Conservation (phyloP, 1,139 yeast genomes). For the Sugiyamaella pinicola region DNA sequence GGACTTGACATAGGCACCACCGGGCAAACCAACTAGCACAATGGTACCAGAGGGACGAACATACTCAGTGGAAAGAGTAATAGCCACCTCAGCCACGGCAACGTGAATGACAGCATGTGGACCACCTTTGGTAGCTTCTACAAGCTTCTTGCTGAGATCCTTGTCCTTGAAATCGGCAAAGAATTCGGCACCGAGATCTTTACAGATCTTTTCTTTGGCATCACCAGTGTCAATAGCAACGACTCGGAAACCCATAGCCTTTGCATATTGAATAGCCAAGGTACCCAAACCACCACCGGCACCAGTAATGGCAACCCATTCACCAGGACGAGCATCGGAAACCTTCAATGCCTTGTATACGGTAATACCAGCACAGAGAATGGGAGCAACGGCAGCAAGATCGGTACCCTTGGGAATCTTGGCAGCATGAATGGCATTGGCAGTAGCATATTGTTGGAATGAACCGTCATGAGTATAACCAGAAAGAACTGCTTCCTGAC, state of each 20-base stretch:
- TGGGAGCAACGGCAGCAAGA: slow-evolving; percentile 74
- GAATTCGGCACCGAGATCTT: slow-evolving; percentile 66
- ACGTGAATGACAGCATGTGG: slow-evolving; percentile 82
- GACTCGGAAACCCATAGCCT: slow-evolving; percentile 79
- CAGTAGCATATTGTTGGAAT: slow-evolving; percentile 82
- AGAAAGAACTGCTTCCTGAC: slow-evolving; percentile 66
- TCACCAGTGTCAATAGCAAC: slow-evolving; percentile 76
- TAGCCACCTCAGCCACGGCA: slow-evolving; percentile 75
- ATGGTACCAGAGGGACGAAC: slow-evolving; percentile 76
- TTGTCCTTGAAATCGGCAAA: slow-evolving; percentile 62
- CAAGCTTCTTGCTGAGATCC: slow-evolving; percentile 55
- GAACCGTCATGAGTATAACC: slow-evolving; percentile 84
- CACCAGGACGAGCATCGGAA: slow-evolving; percentile 65
- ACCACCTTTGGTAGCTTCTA: slow-evolving; percentile 66
- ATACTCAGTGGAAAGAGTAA: slow-evolving; percentile 66
- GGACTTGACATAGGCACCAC: slow-evolving; percentile 63
- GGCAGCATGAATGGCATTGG: slow-evolving; percentile 86
- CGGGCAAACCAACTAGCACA: slow-evolving; percentile 81
- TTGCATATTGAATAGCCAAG: slow-evolving; percentile 77
- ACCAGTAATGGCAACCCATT: slow-evolving; percentile 81
- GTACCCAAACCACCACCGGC: slow-evolving; percentile 88
- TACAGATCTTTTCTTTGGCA: slow-evolving; percentile 59
- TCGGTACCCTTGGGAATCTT: slow-evolving; percentile 69
- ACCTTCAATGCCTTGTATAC: slow-evolving; percentile 81
- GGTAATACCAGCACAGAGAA: slow-evolving; percentile 80